Percentiles rank a stretch among this genome's conserved stretches.
Conservation (phyloP, 768 basidiomycete species). For the Psilocybe azurescens region DNA sequence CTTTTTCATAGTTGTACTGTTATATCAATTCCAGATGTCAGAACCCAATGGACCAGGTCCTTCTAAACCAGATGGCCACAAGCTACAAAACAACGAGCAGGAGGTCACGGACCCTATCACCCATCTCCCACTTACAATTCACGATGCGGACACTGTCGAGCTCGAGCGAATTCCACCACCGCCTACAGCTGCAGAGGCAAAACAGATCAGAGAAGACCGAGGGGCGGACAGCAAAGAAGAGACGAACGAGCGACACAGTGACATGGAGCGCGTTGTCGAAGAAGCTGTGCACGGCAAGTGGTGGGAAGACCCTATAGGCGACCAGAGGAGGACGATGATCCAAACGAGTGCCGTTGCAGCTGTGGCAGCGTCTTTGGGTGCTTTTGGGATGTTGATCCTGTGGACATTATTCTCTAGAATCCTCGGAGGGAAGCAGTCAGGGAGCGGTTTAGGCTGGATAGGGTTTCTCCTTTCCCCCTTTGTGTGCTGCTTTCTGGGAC, state of each 20-base stretch:
- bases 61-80: background rate
- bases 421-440: slow-evolving; percentile 13
- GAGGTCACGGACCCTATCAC: slow-evolving; percentile 47
- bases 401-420: slow-evolving; percentile 29
- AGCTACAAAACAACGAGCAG: slow-evolving; percentile 15
- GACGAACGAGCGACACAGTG: slow-evolving; percentile 27
- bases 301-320: slow-evolving; percentile 39
- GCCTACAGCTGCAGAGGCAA: slow-evolving; percentile 23
- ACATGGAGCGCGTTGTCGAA: slow-evolving; percentile 34
- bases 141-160: slow-evolving; percentile 39
- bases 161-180: slow-evolving; percentile 40
- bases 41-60: slow-evolving; percentile 15
- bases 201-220: slow-evolving; percentile 18
- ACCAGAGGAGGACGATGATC: slow-evolving; percentile 33
- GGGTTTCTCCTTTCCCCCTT: slow-evolving; percentile 26
- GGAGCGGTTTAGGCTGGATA: slow-evolving; percentile 21
- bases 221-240: slow-evolving; percentile 22
- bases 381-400: slow-evolving; percentile 25
- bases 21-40: slow-evolving; percentile 12
- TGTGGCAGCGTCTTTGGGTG: slow-evolving; percentile 31
- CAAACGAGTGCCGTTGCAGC: slow-evolving; percentile 37
- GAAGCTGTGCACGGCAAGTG: slow-evolving; percentile 35
- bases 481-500: slow-evolving; percentile 31
- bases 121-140: slow-evolving; percentile 39
- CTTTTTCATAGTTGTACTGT: background rate